These are phyloP conservation scores for Colletotrichum echinochloae DNA, from an alignment of 2,329 filamentous ascomycete species.

Conservation along the genomic window DNA sequence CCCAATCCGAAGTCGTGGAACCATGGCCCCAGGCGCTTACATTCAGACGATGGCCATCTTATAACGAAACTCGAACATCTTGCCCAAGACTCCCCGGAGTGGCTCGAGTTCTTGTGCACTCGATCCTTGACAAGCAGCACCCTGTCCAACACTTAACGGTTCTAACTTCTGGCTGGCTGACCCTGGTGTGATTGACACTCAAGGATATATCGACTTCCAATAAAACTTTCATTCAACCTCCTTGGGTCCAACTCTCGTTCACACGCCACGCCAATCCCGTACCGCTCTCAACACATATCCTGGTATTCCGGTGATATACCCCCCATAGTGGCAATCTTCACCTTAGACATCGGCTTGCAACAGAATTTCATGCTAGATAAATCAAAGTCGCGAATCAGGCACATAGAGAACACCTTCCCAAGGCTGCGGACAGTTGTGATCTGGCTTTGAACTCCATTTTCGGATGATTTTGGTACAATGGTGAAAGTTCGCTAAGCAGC, in stretches of 20 bases:
- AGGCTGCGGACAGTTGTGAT: slow-evolving; percentile 23
- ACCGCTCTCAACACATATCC: slow-evolving; percentile 6
- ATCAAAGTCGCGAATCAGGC: slow-evolving; percentile 2
- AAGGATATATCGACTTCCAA: background rate
- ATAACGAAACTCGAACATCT: slow-evolving; percentile 34
- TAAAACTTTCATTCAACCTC: slow-evolving; percentile 2
- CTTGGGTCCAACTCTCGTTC: slow-evolving; percentile 15
- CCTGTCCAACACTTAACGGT: slow-evolving; percentile 7
- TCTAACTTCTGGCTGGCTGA: background rate
- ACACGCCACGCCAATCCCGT: slow-evolving; percentile 1
- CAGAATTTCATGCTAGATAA: background rate
- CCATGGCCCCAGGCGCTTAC: slow-evolving; percentile 23
- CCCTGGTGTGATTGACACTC: background rate
- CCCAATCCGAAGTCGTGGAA: slow-evolving; percentile 21
- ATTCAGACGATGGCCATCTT: slow-evolving; percentile 22
- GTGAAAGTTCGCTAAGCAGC: background rate
- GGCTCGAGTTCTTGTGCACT: slow-evolving; percentile 13
- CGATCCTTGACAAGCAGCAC: slow-evolving; percentile 16
- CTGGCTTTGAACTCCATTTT: slow-evolving; percentile 30
- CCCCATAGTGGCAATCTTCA: slow-evolving; percentile 4
- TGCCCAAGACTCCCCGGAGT: slow-evolving; percentile 25
- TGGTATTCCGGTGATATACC: slow-evolving; percentile 15
- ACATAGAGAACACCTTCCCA: slow-evolving; percentile 24
- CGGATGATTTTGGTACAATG: slow-evolving; percentile 20
- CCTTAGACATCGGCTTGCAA: slow-evolving; percentile 11